A percentile compares a stretch with the other conserved stretches of the same genome.
These are phyloP conservation scores for Phytopythium delawarense DNA, from an alignment of 352 stramenopile species.

Conservation along the genomic window DNA sequence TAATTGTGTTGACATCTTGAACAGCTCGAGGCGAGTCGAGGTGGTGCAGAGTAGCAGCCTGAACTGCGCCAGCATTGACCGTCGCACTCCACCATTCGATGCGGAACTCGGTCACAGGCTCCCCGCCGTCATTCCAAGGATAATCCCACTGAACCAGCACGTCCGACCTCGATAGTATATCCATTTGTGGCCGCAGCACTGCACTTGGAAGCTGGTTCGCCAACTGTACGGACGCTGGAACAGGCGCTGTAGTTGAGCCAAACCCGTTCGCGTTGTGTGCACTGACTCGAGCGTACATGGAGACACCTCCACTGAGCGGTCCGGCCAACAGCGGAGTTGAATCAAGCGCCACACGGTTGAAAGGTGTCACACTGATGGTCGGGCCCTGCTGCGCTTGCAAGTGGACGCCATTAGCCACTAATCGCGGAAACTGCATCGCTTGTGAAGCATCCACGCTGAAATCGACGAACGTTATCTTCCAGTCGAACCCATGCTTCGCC, in stretches of 20 bases:
- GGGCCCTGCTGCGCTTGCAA: conserved; percentile 44
- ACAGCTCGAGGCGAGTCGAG: conserved; percentile 30
- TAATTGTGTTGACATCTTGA: conserved; percentile 63
- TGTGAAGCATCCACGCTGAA: conserved; percentile 38
- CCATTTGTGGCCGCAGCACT: conserved; percentile 30
- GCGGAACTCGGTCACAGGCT: conserved; percentile 72
- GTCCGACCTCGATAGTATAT: conserved; percentile 56
- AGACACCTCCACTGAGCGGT: conserved; percentile 24
- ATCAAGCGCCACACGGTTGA: conserved; percentile 38
- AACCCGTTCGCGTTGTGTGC: conserved; percentile 57
- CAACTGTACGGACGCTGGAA: conserved; percentile 45
- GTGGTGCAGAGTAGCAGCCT: conserved; percentile 48
- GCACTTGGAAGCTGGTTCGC: conserved; percentile 40
- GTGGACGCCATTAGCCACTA: conserved; percentile 47
- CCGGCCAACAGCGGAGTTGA: conserved; percentile 18
- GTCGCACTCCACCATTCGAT: conserved; percentile 65
- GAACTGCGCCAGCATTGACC: conserved; percentile 31
- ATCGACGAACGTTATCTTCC: conserved; percentile 90
- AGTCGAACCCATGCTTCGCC: conserved; percentile 86
- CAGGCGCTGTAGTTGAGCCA: conserved; percentile 32
- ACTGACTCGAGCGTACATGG: conserved; percentile 54
- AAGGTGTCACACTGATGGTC: conserved; percentile 42
- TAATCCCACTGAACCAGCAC: conserved; percentile 77
- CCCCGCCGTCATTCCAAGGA: conserved; percentile 56
- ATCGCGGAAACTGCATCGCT: conserved; percentile 16